Evolutionary conservation across 495 filamentous ascomycete species (phyloP), one percentile per base, ranked within the genome.

Genomic region (Pseudotulostoma volvatum): DNA sequence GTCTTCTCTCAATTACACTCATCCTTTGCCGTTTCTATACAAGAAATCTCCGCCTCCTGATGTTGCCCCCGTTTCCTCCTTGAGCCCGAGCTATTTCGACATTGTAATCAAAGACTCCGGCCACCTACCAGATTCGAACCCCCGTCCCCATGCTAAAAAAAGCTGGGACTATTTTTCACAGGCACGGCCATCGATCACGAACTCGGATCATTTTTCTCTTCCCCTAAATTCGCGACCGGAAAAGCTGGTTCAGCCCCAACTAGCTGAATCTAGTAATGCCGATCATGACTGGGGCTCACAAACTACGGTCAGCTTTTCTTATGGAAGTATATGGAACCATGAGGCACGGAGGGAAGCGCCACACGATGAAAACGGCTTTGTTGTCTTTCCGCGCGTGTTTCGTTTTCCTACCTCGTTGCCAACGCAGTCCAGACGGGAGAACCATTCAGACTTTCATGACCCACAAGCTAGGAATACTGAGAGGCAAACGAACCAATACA

Each of bases 31-130:
- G 16, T 42, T 42, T 18, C 25, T 38, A 3, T 42, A 11, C 34
- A 34, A 34, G 5, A 34, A 23, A 19, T 35, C 36, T 8, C 19
- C 23, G 34, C 9, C 32, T 45, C 35, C 54, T 46, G 7, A 45
- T 38, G 41, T 38, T 13, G 43, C 46, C 4, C 63, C 66, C 31
- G 55, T 50, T 33, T 57, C 62, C 20, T 56, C 67, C 4, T 53
- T 77, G 14, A 84, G 79, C 50, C 79, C 83, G 14, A 84, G 79
- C 51, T 93, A 94, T 56, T 94, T 94, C 46, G 79, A 77, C 33
- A 66, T 90, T 34, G 60, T 66, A 19, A 59, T 81, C 37, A 79
- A 88, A 31, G 63, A 70, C 20, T 42, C 57, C 16, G 62, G 48
- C 34, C 76, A 81, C 44, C 55, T 69, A n/a, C 63, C 70, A 38